Conservation (phyloP, 2,329 filamentous ascomycete species). For the Pseudogymnoascus sp. region DNA sequence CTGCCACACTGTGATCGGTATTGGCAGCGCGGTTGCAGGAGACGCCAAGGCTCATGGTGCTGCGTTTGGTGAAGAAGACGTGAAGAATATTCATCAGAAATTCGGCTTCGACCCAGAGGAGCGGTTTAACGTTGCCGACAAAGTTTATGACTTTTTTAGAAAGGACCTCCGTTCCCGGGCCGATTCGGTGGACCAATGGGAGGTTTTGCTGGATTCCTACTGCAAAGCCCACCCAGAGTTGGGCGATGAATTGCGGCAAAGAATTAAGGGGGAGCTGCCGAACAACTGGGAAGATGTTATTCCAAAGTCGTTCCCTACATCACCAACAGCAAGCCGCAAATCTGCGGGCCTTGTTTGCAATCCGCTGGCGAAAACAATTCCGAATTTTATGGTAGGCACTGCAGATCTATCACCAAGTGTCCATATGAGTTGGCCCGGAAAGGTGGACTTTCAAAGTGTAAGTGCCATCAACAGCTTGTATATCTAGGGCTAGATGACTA, state of each 20-base stretch:
- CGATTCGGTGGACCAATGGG: not conserved
- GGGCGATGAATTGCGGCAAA: not conserved
- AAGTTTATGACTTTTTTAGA: not conserved
- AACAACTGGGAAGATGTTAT: not conserved
- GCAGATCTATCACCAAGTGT: not conserved
- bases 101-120: not conserved
- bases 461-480: not conserved
- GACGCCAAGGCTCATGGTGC: constrained; percentile 42
- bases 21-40: constrained; percentile 33
- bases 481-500: not conserved
- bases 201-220: not conserved
- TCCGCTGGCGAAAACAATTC: not conserved
- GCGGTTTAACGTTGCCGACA: not conserved
- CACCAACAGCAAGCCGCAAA: not conserved
- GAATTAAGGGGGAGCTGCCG: not conserved
- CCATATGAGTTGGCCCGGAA: not conserved
- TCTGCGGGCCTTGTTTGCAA: not conserved
- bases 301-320: not conserved
- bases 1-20: constrained; percentile 38
- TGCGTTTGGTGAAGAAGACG: constrained; percentile 38
- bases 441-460: not conserved
- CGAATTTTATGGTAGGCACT: not conserved
- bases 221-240: not conserved
- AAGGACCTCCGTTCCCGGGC: too few relatives aligned
- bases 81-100: too few relatives aligned